Percentiles rank a stretch among this genome's conserved stretches.
phyloP scores from a whole-genome alignment of 1,284 basidiomycete species.

The Cryptococcus sp. region DNA sequence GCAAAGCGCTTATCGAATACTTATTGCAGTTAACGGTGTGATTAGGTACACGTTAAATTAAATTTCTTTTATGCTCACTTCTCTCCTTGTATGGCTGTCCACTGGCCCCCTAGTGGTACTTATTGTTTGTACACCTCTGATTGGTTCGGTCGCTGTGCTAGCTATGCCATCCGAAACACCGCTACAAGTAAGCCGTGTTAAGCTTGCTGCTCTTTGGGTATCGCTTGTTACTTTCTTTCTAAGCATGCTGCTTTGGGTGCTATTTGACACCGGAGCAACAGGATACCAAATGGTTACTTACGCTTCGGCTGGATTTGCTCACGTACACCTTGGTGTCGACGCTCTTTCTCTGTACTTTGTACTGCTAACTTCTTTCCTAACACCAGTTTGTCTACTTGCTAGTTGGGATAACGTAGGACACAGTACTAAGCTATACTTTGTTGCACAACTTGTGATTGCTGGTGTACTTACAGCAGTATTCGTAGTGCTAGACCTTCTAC shows the following conservation, averaged over 20 bases:
- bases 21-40: too few species aligned
- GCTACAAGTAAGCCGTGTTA: too few species aligned
- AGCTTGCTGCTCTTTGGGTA: too few species aligned
- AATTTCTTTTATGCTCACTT: too few species aligned
- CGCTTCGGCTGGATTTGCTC: background rate
- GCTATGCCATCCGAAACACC: too few species aligned
- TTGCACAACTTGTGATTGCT: slow-evolving; percentile 40
- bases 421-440: slow-evolving; percentile 37
- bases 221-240: background rate
- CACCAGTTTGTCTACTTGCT: slow-evolving; percentile 41
- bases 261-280: background rate
- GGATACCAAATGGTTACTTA: background rate
- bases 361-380: slow-evolving; percentile 43
- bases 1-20: too few species aligned
- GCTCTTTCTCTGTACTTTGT: slow-evolving; percentile 44
- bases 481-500: slow-evolving; percentile 37
- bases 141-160: too few species aligned
- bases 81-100: too few species aligned
- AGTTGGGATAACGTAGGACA: slow-evolving; percentile 40
- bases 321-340: slow-evolving; percentile 19
- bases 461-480: slow-evolving; percentile 41
- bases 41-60: too few species aligned
- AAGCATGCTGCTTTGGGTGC: background rate
- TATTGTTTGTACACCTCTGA: too few species aligned
- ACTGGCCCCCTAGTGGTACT: too few species aligned